Percentiles rank a stretch among this genome's conserved stretches.
These are phyloP conservation scores for Xylaria bambusicola DNA, from an alignment of 495 filamentous ascomycete species.

Conservation along the genomic window DNA sequence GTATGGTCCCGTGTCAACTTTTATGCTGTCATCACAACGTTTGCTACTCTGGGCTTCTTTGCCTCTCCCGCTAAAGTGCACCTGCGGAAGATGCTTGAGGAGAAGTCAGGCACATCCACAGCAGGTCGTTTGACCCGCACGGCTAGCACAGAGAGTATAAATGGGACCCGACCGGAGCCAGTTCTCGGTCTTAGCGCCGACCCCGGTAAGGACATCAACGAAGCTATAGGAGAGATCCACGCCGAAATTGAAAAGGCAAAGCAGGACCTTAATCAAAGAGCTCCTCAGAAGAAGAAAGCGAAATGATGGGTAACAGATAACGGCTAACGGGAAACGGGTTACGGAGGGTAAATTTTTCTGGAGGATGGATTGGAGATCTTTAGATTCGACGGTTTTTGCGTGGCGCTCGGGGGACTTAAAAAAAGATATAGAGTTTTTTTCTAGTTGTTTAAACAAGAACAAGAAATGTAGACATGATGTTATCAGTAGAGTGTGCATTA, in stretches of 20 bases:
- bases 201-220: constrained; percentile 73
- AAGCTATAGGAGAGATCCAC: constrained; percentile 74
- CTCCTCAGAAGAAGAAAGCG: neutral
- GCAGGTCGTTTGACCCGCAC: constrained; percentile 35
- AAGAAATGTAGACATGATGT: constrained; percentile 9
- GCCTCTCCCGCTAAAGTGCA: constrained; percentile 70
- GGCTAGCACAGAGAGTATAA: constrained; percentile 42
- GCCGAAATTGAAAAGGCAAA: constrained; percentile 57
- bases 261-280: constrained; percentile 37
- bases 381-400: too few species aligned
- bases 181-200: constrained; percentile 79
- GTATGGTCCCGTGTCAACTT: constrained; percentile 90
- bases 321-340: too few species aligned
- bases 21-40: constrained; percentile 73
- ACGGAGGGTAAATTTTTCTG: too few species aligned
- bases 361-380: too few species aligned
- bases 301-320: neutral
- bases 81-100: constrained; percentile 61
- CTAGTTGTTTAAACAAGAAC: neutral
- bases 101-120: constrained; percentile 49
- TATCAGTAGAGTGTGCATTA: too few species aligned
- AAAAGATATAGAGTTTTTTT: too few species aligned
- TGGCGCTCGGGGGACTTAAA: neutral
- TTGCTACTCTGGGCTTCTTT: constrained; percentile 70
- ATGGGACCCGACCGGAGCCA: constrained; percentile 42